Conservation (phyloP, 192 early-diverging fungal genomes). For the Chytriomyces sp. region DNA sequence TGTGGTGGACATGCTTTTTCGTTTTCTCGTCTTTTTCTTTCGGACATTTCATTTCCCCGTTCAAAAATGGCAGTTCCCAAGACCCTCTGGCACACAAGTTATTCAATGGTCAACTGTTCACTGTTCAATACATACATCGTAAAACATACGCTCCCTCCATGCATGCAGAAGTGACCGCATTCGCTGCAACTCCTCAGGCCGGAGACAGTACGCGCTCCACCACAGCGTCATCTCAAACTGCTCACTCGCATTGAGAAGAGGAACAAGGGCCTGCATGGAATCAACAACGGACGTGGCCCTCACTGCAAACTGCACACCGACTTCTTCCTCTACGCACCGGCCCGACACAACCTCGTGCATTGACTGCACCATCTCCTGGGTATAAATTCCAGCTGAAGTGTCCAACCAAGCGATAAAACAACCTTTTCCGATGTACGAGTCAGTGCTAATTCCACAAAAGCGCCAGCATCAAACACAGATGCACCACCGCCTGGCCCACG, state of each 20-base stretch:
- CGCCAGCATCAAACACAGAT: background rate
- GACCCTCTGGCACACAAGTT: too few relatives aligned
- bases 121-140: too few relatives aligned
- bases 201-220: background rate
- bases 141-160: too few relatives aligned
- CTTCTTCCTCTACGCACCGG: background rate
- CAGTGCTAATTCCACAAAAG: background rate
- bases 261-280: background rate
- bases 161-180: too few relatives aligned
- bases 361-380: slow-evolving; percentile 2
- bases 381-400: background rate
- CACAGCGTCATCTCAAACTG: slow-evolving; percentile 2
- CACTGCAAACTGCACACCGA: background rate
- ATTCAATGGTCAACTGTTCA: too few relatives aligned
- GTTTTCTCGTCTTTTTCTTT: too few relatives aligned
- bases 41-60: too few relatives aligned
- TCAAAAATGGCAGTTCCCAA: too few relatives aligned
- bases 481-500: background rate
- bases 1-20: too few relatives aligned
- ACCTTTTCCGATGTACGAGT: background rate
- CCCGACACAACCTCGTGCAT: background rate
- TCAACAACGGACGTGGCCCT: background rate
- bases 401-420: slow-evolving; percentile 17
- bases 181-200: background rate
- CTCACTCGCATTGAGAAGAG: background rate